Conservation (phyloP, 768 basidiomycete species). For the Amanita molliuscula region DNA sequence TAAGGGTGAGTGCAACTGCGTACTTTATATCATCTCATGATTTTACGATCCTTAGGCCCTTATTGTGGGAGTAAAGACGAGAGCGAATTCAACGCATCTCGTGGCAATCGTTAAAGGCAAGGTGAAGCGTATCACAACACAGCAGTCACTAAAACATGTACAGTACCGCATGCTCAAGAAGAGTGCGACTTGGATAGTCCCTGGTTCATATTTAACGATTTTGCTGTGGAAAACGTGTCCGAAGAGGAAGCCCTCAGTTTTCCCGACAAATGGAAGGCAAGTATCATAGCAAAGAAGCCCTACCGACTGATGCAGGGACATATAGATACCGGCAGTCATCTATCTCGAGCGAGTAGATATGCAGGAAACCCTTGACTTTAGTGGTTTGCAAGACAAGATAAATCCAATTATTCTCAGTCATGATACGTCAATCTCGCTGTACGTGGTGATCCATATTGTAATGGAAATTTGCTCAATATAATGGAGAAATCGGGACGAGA, state of each 20-base stretch:
- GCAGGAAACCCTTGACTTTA: constrained; percentile 48
- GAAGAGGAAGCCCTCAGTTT: constrained; percentile 87
- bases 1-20: constrained; percentile 44
- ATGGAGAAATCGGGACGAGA: constrained; percentile 64
- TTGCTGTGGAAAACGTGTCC: constrained; percentile 74
- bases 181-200: constrained; percentile 32
- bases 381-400: constrained; percentile 48
- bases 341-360: constrained; percentile 75
- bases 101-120: constrained; percentile 81
- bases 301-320: constrained; percentile 9
- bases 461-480: not conserved
- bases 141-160: not conserved
- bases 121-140: constrained; percentile 9
- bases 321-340: constrained; percentile 78
- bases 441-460: constrained; percentile 15
- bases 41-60: constrained; percentile 42
- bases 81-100: constrained; percentile 69
- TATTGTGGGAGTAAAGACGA: constrained; percentile 68
- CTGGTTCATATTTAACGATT: constrained; percentile 98
- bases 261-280: constrained; percentile 85
- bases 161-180: constrained; percentile 52
- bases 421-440: constrained; percentile 88
- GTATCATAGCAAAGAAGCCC: constrained; percentile 11
- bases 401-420: constrained; percentile 70
- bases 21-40: not conserved